Evolutionary conservation across 2,329 filamentous ascomycete genomes (phyloP).

Genomic region (Chaetothyriales sp.): DNA sequence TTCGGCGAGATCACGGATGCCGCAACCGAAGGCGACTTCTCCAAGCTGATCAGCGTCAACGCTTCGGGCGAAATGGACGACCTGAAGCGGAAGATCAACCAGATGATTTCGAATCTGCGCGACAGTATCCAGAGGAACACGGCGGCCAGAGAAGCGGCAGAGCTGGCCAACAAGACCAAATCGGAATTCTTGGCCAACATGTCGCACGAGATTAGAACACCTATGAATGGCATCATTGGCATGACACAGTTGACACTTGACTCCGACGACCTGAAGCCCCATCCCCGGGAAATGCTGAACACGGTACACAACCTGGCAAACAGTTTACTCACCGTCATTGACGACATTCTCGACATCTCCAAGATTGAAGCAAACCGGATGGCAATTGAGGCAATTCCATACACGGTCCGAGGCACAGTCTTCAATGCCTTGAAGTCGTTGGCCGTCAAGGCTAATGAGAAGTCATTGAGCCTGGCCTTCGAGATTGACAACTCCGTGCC

Average conservation of each 20-base stretch:
- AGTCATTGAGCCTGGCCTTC: conserved; percentile 83
- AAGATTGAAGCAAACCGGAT: conserved; percentile 90
- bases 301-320: conserved; percentile 96
- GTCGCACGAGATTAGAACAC: conserved; percentile 95
- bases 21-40: conserved; percentile 93
- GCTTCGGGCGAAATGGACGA: conserved; percentile 99
- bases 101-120: conserved; percentile 91
- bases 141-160: conserved; percentile 85
- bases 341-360: conserved; percentile 57
- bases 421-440: conserved; percentile 96
- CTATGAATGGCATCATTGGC: conserved; percentile 94
- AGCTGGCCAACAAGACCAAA: conserved; percentile 94
- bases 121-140: conserved; percentile 97
- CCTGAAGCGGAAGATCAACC: conserved; percentile 96
- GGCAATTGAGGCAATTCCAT: conserved; percentile 96
- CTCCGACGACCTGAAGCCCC: conserved; percentile 84
- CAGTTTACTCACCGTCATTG: conserved; percentile 91
- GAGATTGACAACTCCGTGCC: conserved; percentile 86
- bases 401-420: conserved; percentile 82
- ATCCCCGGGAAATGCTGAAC: conserved; percentile 95
- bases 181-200: conserved; percentile 98
- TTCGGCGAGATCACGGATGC: conserved; percentile 98
- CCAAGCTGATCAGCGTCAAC: conserved; percentile 89
- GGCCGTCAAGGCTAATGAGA: conserved; percentile 94
- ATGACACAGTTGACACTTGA: conserved; percentile 96